These are phyloP conservation scores for Backusella morwellensis DNA, from an alignment of 192 early-diverging fungal species.

Conservation along the genomic window DNA sequence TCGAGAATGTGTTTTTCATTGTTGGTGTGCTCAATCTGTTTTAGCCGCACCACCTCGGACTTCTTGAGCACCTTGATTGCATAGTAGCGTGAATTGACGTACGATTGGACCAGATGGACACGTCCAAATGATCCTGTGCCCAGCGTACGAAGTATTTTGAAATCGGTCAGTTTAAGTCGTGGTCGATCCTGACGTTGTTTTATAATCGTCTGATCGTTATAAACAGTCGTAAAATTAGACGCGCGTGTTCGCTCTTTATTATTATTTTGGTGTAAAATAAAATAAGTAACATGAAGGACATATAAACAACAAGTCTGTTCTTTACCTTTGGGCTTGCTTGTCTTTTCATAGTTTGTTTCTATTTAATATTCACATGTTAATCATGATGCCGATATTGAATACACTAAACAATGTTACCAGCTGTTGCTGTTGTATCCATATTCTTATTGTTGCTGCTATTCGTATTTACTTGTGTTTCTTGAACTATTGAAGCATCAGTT, in stretches of 20 bases:
- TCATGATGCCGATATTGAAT: neutral
- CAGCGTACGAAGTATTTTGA: slow-evolving; percentile 85
- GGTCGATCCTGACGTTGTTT: slow-evolving; percentile 38
- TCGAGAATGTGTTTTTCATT: slow-evolving; percentile 97
- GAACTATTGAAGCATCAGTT: neutral
- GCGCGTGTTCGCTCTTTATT: neutral
- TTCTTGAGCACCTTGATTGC: slow-evolving; percentile 98
- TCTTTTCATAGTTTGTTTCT: neutral
- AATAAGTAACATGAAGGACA: neutral
- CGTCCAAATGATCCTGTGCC: slow-evolving; percentile 99
- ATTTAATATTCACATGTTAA: neutral
- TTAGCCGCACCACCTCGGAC: slow-evolving; percentile 90
- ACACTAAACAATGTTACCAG: neutral
- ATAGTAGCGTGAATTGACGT: slow-evolving; percentile 80
- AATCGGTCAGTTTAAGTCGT: slow-evolving; percentile 72
- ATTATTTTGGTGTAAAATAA: neutral
- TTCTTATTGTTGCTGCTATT: neutral
- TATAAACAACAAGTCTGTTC: neutral
- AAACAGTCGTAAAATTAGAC: slow-evolving; percentile 13
- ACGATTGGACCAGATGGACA: slow-evolving; percentile 89
- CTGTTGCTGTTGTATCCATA: neutral
- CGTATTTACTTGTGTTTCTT: neutral
- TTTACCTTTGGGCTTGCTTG: neutral
- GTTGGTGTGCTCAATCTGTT: slow-evolving; percentile 98
- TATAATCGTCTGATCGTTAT: slow-evolving; percentile 32